Evolutionary conservation across 257 asterid genomes (phyloP), one percentile per base, ranked within the genome.

Genomic region (Fraxinus excelsior): DNA sequence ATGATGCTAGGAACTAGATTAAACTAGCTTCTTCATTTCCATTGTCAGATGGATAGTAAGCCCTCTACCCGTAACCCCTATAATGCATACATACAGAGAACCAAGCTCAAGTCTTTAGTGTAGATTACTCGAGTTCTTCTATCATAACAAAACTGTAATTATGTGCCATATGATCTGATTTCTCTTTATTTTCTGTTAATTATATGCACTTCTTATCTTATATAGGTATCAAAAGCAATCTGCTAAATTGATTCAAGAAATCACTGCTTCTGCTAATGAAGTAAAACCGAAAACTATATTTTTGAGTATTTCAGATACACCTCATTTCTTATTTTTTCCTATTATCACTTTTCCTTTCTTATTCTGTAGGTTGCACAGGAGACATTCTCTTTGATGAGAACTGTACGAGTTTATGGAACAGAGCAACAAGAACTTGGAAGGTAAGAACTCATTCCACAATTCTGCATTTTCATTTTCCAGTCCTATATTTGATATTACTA

Each of bases 321-420:
- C 75, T 67, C 10, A 71, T 73, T 76, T 70, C 70, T 67, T 80
- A 42, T 76, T 67, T 67, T 85, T 70, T 28, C 77, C 49, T 71
- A 42, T 76, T 70, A 42, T n/a, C 28, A 64, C 32, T 60, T 34
- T 64, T 49, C 71, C 71, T 67, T 77, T 87, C 58, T 76, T 38
- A 37, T 72, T 37, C 21, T 75, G 37, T 85, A 95, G 99, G 99
- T 93, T 70, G 94, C 99, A 56, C 97, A 95, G 86, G 99, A 93
- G 83, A 89, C 99, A 66, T 83, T 95, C 70, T 93, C 98, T 77
- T 86, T 95, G 90, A 95, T 95, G 85, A 90, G 98, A 86, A 92
- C 98, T 81, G 96, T 95, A 76, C 87, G 97, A 73, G 97, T 88
- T 13, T 95, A 93, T 82, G 99, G 99, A 70, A 93, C 99, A 21